Conservation (phyloP, 208 protist genomes). For the Naegleria lovaniensis region DNA sequence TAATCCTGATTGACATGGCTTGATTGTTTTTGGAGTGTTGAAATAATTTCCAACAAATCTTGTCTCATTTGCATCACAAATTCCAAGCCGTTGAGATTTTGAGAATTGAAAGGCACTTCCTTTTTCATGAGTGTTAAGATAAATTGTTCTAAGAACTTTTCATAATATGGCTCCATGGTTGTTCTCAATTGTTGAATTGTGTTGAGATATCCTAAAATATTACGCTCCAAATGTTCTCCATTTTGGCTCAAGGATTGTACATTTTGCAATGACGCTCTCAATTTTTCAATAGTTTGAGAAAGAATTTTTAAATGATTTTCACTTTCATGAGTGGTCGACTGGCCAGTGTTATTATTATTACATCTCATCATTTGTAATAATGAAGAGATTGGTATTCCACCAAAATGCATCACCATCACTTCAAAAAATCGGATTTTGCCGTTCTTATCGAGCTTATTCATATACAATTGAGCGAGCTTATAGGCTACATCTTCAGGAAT, state of each 20-base stretch:
- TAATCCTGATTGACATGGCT: neutral
- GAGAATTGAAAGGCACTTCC: neutral
- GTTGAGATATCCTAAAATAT: neutral
- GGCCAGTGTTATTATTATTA: neutral
- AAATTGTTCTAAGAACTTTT: slow-evolving; percentile 15
- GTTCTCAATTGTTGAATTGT: neutral
- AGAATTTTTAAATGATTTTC: neutral
- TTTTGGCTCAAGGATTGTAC: neutral
- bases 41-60: neutral
- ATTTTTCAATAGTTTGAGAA: neutral
- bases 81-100: neutral
- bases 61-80: slow-evolving; percentile 4
- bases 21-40: too few relatives aligned
- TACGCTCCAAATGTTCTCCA: neutral
- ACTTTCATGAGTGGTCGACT: too few relatives aligned
- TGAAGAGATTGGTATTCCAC: neutral
- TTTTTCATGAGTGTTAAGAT: neutral
- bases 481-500: neutral
- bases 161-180: neutral
- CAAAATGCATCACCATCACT: neutral
- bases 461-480: neutral
- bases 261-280: neutral
- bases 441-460: neutral
- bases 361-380: neutral
- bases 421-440: slow-evolving; percentile 4